phyloP scores from a whole-genome alignment of 352 stramenopile species.

The Phytophthora tentaculata region DNA sequence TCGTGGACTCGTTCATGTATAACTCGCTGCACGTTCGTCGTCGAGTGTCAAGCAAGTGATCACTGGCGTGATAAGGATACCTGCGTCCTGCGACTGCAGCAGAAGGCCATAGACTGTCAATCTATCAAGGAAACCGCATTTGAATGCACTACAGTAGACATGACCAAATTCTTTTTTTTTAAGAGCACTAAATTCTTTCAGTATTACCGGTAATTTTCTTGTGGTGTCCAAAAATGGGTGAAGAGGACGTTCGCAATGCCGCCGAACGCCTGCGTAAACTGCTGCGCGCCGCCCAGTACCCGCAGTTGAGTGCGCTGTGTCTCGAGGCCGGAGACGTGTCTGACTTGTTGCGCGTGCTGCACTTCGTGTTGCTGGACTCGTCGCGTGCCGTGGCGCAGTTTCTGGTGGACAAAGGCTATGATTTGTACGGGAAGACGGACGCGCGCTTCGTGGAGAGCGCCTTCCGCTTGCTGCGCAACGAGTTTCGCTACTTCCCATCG shows the following conservation, averaged over 20 bases:
- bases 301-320: conserved; percentile 42
- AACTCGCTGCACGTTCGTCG: conserved; percentile 76
- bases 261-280: conserved; percentile 63
- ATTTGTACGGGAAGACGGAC: conserved; percentile 83
- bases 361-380: conserved; percentile 78
- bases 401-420: conserved; percentile 63
- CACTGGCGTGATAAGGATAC: not conserved
- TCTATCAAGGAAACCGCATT: conserved; percentile 11
- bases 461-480: conserved; percentile 75
- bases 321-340: conserved; percentile 44
- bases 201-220: too few relatives aligned
- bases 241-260: conserved; percentile 57
- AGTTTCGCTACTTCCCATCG: conserved; percentile 76
- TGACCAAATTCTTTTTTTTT: not conserved
- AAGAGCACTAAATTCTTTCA: too few relatives aligned
- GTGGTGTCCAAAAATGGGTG: too few relatives aligned
- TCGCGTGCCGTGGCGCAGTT: conserved; percentile 70
- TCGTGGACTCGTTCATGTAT: conserved; percentile 89
- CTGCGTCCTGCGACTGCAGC: not conserved
- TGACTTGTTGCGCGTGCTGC: conserved; percentile 71
- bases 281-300: conserved; percentile 59
- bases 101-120: conserved; percentile 32
- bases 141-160: conserved; percentile 6
- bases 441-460: conserved; percentile 75
- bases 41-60: conserved; percentile 33